These are phyloP conservation scores for Balamuthia mandrillaris DNA, from an alignment of 208 protist species.

Conservation along the genomic window DNA sequence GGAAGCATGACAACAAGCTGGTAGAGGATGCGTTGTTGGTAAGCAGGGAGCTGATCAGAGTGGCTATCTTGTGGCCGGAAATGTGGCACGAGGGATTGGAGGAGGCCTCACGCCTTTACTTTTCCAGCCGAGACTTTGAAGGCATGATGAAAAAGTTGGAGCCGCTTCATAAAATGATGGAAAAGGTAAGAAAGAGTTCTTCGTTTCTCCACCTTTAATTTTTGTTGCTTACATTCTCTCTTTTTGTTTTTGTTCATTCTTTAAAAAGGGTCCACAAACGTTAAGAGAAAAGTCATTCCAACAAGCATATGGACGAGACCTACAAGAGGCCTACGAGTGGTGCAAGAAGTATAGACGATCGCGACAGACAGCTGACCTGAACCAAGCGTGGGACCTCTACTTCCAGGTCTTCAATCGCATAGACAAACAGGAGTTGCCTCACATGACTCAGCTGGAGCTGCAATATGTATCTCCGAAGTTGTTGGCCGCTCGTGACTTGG, in stretches of 20 bases:
- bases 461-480: conserved; percentile 94
- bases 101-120: conserved; percentile 88
- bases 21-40: conserved; percentile 90
- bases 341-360: conserved; percentile 75
- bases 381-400: conserved; percentile 93
- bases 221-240: not conserved
- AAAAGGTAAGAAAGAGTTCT: too few relatives aligned
- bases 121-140: conserved; percentile 79
- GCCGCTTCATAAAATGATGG: too few relatives aligned
- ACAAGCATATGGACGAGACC: conserved; percentile 78
- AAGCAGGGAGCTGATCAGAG: conserved; percentile 94
- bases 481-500: conserved; percentile 83
- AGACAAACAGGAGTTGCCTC: conserved; percentile 84
- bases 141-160: not conserved
- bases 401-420: conserved; percentile 73
- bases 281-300: conserved; percentile 91
- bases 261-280: conserved; percentile 57
- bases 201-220: not conserved
- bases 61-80: conserved; percentile 93
- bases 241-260: too few relatives aligned
- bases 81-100: conserved; percentile 88
- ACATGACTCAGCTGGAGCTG: conserved; percentile 91
- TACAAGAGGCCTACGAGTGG: conserved; percentile 76
- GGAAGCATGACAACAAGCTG: conserved; percentile 57
- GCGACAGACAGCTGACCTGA: conserved; percentile 81